Evolutionary conservation across 2,329 filamentous ascomycete genomes (phyloP).

Genomic region (Curvularia hawaiiensis): DNA sequence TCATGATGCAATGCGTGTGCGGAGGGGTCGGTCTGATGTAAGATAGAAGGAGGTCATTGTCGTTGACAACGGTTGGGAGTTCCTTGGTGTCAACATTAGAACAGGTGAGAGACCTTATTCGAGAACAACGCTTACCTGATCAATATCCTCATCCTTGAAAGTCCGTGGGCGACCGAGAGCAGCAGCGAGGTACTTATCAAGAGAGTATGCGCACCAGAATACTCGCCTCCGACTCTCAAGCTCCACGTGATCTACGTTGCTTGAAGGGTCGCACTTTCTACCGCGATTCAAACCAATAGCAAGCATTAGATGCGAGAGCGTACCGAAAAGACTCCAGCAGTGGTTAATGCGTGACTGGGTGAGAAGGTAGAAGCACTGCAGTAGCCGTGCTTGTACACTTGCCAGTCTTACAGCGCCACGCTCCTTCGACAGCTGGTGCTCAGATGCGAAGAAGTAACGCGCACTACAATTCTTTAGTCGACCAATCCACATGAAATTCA

Average conservation of each 20-base stretch:
- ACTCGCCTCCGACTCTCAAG: conserved; percentile 61
- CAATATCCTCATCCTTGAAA: conserved; percentile 68
- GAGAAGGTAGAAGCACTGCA: conserved; percentile 64
- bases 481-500: too few relatives aligned
- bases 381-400: conserved; percentile 62
- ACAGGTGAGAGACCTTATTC: not conserved
- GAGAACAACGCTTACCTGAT: conserved; percentile 55
- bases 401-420: conserved; percentile 60
- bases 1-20: conserved; percentile 49
- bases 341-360: conserved; percentile 65
- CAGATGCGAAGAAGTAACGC: conserved; percentile 51
- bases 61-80: conserved; percentile 43
- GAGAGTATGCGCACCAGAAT: conserved; percentile 67
- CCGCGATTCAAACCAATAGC: conserved; percentile 53
- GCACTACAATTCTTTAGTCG: conserved; percentile 30
- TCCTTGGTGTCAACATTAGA: conserved; percentile 32
- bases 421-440: conserved; percentile 55
- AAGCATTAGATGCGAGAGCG: conserved; percentile 58
- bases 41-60: conserved; percentile 36
- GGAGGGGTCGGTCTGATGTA: conserved; percentile 36
- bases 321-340: conserved; percentile 66
- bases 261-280: conserved; percentile 38
- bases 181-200: conserved; percentile 68
- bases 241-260: conserved; percentile 52
- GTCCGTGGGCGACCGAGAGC: conserved; percentile 65